A percentile compares a stretch with the other conserved stretches of the same genome.
phyloP scores from a whole-genome alignment of 331 rosid species.

The Malus hybrid region DNA sequence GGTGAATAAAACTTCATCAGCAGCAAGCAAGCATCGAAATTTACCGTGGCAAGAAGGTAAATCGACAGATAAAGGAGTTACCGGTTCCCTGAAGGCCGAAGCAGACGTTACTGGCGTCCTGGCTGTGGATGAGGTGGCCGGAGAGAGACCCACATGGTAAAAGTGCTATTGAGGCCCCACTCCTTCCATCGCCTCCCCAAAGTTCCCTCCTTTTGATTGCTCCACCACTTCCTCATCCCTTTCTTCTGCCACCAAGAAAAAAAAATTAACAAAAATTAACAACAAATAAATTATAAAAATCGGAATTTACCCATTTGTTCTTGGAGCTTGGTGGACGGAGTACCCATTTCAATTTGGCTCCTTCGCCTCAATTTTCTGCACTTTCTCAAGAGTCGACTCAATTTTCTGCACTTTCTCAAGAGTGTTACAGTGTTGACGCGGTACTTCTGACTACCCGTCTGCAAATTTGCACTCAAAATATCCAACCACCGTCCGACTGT shows the following conservation, averaged over 20 bases:
- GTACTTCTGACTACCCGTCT: background rate
- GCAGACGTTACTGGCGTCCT: conserved; percentile 42
- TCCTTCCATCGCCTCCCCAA: conserved; percentile 65
- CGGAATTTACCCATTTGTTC: background rate
- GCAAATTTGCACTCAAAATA: background rate
- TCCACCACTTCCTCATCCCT: conserved; percentile 2
- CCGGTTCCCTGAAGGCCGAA: conserved; percentile 87
- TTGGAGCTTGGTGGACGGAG: background rate
- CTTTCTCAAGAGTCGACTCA: background rate
- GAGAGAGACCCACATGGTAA: conserved; percentile 78
- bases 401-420: background rate
- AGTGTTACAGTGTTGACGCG: background rate
- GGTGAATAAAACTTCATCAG: background rate
- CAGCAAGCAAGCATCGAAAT: background rate
- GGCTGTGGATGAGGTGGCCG: conserved; percentile 80
- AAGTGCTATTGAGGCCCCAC: conserved; percentile 74
- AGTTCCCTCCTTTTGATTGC: conserved; percentile 11
- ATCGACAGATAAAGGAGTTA: conserved; percentile 8
- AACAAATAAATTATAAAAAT: background rate
- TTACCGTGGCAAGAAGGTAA: background rate
- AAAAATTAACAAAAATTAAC: background rate
- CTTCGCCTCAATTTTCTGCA: background rate
- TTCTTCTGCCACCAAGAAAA: conserved; percentile 16
- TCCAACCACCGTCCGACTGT: background rate
- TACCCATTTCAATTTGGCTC: background rate